A percentile compares a stretch with the other conserved stretches of the same genome.
Evolutionary conservation across 1,139 yeast species (phyloP).

Genomic region (Protomyces pachydermus): DNA sequence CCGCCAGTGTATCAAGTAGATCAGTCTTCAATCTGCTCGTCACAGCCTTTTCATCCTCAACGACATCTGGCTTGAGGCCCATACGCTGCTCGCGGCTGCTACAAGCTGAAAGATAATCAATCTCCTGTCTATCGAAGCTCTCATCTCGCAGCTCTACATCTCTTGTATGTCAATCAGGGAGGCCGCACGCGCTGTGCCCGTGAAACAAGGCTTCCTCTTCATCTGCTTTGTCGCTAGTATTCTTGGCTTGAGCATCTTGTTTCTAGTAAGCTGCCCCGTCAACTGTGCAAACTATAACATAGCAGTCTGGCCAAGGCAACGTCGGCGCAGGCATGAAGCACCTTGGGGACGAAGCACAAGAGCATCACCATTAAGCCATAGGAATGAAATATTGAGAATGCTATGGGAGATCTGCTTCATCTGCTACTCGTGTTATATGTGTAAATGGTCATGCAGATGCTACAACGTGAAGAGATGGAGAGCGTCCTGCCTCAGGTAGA

Average conservation of each 20-base stretch:
- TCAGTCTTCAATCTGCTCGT: no score
- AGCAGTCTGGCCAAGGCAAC: conserved; percentile 1
- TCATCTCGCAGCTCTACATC: no score
- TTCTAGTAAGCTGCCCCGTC: neutral
- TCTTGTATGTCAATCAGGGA: neutral
- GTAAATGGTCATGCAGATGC: no score
- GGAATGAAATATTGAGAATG: neutral
- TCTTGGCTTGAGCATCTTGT: conserved; percentile 3
- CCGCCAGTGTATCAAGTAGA: neutral
- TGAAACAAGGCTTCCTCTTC: conserved; percentile 13
- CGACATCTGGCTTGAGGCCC: no score
- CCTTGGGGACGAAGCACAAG: conserved; percentile 23
- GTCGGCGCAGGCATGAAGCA: conserved; percentile 2
- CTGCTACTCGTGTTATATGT: neutral
- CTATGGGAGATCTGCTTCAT: neutral
- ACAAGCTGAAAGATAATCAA: no score
- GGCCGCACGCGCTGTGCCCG: neutral
- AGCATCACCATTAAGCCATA: conserved; percentile 12
- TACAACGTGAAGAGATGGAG: no score
- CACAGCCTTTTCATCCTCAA: no score
- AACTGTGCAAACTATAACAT: neutral
- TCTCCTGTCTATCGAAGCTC: no score
- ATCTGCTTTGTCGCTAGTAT: conserved; percentile 4
- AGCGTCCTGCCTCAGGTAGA: no score
- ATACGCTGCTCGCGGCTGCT: no score